Percentiles rank a stretch among this genome's conserved stretches.
Conservation (phyloP, 208 protist genomes). For the Acanthamoeba lenticulata region DNA sequence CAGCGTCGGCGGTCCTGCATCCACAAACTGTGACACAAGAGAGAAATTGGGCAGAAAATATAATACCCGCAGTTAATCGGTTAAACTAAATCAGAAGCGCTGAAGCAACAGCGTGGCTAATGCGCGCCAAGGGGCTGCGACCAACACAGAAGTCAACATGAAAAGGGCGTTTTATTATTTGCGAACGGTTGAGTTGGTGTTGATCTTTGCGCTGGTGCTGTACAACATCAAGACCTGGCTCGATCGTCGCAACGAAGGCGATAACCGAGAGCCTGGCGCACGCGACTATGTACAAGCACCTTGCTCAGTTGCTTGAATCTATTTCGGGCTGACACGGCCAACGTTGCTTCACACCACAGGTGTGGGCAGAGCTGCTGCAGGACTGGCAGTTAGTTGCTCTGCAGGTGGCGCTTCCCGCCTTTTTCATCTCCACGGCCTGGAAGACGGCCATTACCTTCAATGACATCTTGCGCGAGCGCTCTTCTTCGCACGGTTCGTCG, state of each 20-base stretch:
- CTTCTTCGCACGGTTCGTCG: too few relatives aligned
- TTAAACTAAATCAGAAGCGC: too few relatives aligned
- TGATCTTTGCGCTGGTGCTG: conserved; percentile 25
- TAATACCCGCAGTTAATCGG: too few relatives aligned
- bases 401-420: conserved; percentile 7
- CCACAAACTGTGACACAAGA: too few relatives aligned
- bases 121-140: too few relatives aligned
- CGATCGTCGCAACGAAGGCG: neutral
- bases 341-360: too few relatives aligned
- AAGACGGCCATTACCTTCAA: conserved; percentile 8
- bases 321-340: too few relatives aligned
- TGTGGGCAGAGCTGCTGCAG: conserved; percentile 3
- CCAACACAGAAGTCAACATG: too few relatives aligned
- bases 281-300: neutral
- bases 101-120: too few relatives aligned
- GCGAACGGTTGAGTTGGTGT: neutral
- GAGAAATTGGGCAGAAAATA: too few relatives aligned
- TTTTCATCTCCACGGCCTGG: conserved; percentile 10
- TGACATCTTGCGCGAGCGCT: neutral
- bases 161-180: conserved; percentile 5
- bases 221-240: conserved; percentile 26
- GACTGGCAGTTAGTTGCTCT: conserved; percentile 26
- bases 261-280: neutral
- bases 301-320: too few relatives aligned
- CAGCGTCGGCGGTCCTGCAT: neutral